Conservation (phyloP, 129 eudicot genomes). For the Logfia minima region DNA sequence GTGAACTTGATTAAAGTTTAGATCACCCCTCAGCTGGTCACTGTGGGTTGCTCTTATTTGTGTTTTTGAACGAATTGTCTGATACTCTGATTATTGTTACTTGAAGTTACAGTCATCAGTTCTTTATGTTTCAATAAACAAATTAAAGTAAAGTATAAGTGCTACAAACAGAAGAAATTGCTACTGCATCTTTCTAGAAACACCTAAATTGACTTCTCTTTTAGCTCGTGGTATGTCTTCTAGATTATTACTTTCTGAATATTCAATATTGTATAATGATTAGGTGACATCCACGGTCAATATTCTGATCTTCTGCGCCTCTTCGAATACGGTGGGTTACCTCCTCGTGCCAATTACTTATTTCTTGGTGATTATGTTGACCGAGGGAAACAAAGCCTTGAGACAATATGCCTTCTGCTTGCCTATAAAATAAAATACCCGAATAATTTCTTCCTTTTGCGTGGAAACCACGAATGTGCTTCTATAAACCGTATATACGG, state of each 20-base stretch:
- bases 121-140: neutral
- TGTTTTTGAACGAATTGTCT: neutral
- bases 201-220: neutral
- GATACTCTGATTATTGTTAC: neutral
- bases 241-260: neutral
- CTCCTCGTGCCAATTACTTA: constrained; percentile 55
- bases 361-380: constrained; percentile 64
- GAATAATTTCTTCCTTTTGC: constrained; percentile 45
- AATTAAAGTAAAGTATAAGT: no score
- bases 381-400: constrained; percentile 61
- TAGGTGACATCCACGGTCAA: constrained; percentile 69
- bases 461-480: constrained; percentile 57
- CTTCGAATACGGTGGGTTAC: constrained; percentile 62
- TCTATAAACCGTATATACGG: constrained; percentile 53
- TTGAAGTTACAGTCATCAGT: neutral
- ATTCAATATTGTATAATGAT: neutral
- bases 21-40: neutral
- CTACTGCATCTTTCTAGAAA: neutral
- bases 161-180: neutral
- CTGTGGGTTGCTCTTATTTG: neutral
- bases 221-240: neutral
- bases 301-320: constrained; percentile 64
- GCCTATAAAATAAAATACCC: constrained; percentile 54
- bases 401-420: constrained; percentile 52
- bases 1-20: neutral